These are phyloP conservation scores for Quercus mongolica DNA, from an alignment of 306 rosid species.

Conservation along the genomic window DNA sequence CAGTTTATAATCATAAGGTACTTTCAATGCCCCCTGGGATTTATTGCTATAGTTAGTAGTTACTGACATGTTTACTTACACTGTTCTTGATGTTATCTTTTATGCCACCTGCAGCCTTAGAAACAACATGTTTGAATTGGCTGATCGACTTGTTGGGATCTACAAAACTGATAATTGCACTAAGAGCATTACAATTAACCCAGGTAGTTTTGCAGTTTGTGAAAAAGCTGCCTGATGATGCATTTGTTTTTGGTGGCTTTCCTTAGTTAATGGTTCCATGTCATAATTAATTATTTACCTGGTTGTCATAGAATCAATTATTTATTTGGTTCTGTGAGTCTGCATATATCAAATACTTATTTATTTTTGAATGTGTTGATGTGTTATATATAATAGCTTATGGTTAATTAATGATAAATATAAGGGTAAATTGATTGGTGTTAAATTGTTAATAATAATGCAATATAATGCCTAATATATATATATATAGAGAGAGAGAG, in stretches of 20 bases:
- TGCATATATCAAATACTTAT: not conserved
- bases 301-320: not conserved
- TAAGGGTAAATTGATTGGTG: not conserved
- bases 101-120: conserved; percentile 55
- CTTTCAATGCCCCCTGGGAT: conserved; percentile 5
- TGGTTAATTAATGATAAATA: not conserved
- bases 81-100: conserved; percentile 8
- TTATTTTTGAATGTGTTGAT: not conserved
- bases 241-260: not conserved
- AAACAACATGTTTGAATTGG: conserved; percentile 97
- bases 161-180: conserved; percentile 96
- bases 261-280: not conserved
- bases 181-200: conserved; percentile 87
- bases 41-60: not conserved
- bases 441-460: not conserved
- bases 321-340: not conserved
- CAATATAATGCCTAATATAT: not conserved
- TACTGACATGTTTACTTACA: not conserved
- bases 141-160: conserved; percentile 90
- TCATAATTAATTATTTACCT: not conserved
- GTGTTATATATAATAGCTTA: not conserved
- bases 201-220: conserved; percentile 69
- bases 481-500: too few relatives aligned
- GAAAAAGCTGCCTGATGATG: conserved; percentile 54
- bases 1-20: conserved; percentile 89